These are phyloP conservation scores for Ustilaginoidea virens DNA, from an alignment of 2,329 filamentous ascomycete genomes.

Conservation along the genomic window DNA sequence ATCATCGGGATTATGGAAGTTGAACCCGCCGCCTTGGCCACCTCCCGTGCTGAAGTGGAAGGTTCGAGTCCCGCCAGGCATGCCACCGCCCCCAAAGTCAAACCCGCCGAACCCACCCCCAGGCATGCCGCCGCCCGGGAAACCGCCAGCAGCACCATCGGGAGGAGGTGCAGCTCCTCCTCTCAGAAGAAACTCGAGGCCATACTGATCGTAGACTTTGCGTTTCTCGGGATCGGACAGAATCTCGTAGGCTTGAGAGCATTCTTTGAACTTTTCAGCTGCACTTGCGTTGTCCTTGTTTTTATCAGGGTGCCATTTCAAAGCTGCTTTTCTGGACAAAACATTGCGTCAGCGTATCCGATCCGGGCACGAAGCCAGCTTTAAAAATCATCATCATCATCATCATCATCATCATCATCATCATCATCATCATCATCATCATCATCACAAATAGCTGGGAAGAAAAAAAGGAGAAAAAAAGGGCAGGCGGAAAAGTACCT, in stretches of 20 bases:
- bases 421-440: conserved; percentile 24
- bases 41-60: conserved; percentile 49
- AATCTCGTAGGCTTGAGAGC: conserved; percentile 95
- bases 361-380: too few species aligned
- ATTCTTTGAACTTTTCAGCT: conserved; percentile 93
- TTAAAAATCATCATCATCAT: too few species aligned
- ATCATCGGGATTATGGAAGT: conserved; percentile 67
- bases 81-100: conserved; percentile 32
- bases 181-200: conserved; percentile 79
- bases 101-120: conserved; percentile 36
- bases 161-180: conserved; percentile 58
- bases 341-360: too few species aligned
- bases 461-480: not conserved
- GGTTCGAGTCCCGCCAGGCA: conserved; percentile 32
- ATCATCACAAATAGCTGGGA: not conserved
- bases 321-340: conserved; percentile 55
- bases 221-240: conserved; percentile 94
- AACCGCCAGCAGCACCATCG: conserved; percentile 35
- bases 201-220: conserved; percentile 87
- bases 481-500: conserved; percentile 39
- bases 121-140: conserved; percentile 41
- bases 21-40: conserved; percentile 49
- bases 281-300: conserved; percentile 83
- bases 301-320: conserved; percentile 95
- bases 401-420: conserved; percentile 19